Evolutionary conservation across 2,329 filamentous ascomycete species (phyloP).

Genomic region (Ramularia endophylla): DNA sequence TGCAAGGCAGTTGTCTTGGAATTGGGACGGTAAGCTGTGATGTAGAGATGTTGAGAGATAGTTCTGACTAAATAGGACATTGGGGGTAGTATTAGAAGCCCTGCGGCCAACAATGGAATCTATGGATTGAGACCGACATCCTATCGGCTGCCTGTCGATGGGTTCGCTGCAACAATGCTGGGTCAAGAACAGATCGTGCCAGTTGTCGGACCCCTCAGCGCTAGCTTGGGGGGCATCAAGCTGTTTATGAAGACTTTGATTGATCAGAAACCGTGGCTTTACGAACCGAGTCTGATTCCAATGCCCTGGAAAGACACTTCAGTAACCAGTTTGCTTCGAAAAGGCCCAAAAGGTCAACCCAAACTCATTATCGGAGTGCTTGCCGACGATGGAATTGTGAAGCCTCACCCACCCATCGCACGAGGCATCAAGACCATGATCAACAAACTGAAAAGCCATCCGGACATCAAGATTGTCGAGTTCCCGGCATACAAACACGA

Average conservation of each 20-base stretch:
- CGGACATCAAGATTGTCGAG: constrained; percentile 50
- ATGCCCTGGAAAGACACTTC: constrained; percentile 46
- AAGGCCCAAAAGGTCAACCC: constrained; percentile 19
- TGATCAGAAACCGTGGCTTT: constrained; percentile 49
- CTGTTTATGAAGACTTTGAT: constrained; percentile 51
- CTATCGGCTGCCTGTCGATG: constrained; percentile 39
- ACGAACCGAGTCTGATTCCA: constrained; percentile 53
- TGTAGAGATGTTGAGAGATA: constrained; percentile 1
- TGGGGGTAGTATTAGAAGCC: constrained; percentile 45
- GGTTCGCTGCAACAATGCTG: constrained; percentile 39
- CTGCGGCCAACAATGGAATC: constrained; percentile 44
- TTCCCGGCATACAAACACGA: constrained; percentile 46
- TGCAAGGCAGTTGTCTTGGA: constrained; percentile 48
- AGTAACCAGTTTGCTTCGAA: constrained; percentile 13
- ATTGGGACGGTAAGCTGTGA: constrained; percentile 43
- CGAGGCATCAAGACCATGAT: constrained; percentile 49
- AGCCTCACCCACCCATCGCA: constrained; percentile 59
- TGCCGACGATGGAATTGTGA: constrained; percentile 59
- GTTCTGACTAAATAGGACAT: constrained; percentile 27
- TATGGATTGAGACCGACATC: constrained; percentile 41
- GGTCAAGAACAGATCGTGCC: constrained; percentile 43
- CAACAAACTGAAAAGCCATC: constrained; percentile 37
- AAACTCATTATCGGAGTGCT: constrained; percentile 55
- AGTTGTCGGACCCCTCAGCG: constrained; percentile 51
- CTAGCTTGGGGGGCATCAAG: constrained; percentile 47